These are phyloP conservation scores for Mortierella antarctica DNA, from an alignment of 192 early-diverging fungal species.

Conservation along the genomic window DNA sequence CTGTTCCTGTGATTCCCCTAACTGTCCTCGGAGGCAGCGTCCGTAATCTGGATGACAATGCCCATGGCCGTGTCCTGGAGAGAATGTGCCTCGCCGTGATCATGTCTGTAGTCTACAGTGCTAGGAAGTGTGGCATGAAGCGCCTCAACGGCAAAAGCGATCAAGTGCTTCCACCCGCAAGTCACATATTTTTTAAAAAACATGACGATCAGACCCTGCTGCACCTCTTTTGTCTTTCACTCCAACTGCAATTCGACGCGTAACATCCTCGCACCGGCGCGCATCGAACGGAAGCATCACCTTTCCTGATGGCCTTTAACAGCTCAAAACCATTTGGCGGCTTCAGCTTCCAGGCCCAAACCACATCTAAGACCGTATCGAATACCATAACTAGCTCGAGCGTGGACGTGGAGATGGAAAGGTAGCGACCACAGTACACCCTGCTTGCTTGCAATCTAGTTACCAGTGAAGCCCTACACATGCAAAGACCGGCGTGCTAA, in stretches of 20 bases:
- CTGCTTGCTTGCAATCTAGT: too few relatives aligned
- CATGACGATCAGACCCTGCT: too few relatives aligned
- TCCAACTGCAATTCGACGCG: too few relatives aligned
- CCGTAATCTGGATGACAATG: not conserved
- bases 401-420: slow-evolving; percentile 31
- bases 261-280: too few relatives aligned
- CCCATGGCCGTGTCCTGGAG: not conserved
- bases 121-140: too few relatives aligned
- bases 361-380: not conserved
- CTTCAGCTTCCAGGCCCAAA: not conserved
- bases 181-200: too few relatives aligned
- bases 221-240: too few relatives aligned
- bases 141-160: not conserved
- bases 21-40: not conserved
- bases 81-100: not conserved
- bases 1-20: slow-evolving; percentile 3
- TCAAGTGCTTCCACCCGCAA: not conserved
- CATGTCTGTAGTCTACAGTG: not conserved
- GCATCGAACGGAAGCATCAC: too few relatives aligned
- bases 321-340: slow-evolving; percentile 2
- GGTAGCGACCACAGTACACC: not conserved
- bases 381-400: not conserved
- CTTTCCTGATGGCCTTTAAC: not conserved
- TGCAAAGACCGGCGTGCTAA: not conserved
- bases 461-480: not conserved